Conservation (phyloP, 164 flowering plant genomes). For the Vitis cinerea region DNA sequence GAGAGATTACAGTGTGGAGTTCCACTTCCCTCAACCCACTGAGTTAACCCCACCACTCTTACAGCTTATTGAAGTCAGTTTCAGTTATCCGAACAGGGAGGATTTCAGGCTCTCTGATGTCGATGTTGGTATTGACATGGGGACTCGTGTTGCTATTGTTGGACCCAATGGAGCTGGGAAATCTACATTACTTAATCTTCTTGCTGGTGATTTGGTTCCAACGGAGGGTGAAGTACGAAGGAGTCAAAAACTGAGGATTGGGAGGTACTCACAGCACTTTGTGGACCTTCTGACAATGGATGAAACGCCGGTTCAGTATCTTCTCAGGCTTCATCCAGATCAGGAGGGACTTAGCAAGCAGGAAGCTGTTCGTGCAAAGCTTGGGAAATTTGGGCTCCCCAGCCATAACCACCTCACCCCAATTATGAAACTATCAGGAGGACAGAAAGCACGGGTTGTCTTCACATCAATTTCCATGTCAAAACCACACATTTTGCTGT, state of each 20-base stretch:
- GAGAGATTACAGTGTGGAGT: conserved; percentile 76
- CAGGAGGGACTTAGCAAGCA: conserved; percentile 85
- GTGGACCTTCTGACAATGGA: conserved; percentile 79
- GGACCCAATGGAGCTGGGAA: conserved; percentile 95
- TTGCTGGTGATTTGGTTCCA: conserved; percentile 81
- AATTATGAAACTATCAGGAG: conserved; percentile 76
- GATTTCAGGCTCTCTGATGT: conserved; percentile 71
- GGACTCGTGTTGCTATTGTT: conserved; percentile 77
- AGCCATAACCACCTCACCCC: conserved; percentile 87
- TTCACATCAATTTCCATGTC: conserved; percentile 86
- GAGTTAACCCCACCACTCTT: conserved; percentile 77
- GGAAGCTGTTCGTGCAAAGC: conserved; percentile 81
- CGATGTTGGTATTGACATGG: conserved; percentile 88
- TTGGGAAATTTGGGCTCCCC: conserved; percentile 83
- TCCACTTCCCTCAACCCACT: conserved; percentile 83
- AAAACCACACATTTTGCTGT: conserved; percentile 67
- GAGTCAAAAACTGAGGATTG: conserved; percentile 83
- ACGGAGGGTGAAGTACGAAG: conserved; percentile 74
- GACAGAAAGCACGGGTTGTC: conserved; percentile 78
- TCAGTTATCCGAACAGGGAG: conserved; percentile 61
- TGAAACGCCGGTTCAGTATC: conserved; percentile 80
- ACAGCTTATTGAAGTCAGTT: conserved; percentile 78
- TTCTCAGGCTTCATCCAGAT: conserved; percentile 77
- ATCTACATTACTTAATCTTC: conserved; percentile 74
- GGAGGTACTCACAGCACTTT: conserved; percentile 83